Evolutionary conservation across 1,284 basidiomycete genomes (phyloP).

Genomic region (Amylostereum areolatum): DNA sequence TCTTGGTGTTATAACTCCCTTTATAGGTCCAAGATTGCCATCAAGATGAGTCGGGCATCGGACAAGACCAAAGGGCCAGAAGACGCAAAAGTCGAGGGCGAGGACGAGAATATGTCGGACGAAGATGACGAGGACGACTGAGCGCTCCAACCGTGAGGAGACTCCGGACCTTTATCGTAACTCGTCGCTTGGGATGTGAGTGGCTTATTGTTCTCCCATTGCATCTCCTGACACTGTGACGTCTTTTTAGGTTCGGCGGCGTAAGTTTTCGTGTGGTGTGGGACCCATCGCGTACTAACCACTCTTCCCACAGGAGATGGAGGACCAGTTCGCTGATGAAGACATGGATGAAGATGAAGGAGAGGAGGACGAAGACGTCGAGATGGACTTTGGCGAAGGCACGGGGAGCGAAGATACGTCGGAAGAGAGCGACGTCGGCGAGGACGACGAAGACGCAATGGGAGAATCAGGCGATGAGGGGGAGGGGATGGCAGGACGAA

Average conservation of each 20-base stretch:
- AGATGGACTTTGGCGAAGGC: slow-evolving; percentile 82
- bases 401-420: slow-evolving; percentile 78
- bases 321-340: slow-evolving; percentile 68
- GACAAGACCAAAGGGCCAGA: slow-evolving; percentile 62
- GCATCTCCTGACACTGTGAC: not conserved
- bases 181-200: slow-evolving; percentile 93
- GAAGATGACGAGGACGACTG: slow-evolving; percentile 55
- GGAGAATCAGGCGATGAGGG: slow-evolving; percentile 48
- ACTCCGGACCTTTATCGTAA: slow-evolving; percentile 95
- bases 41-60: slow-evolving; percentile 88
- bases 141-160: slow-evolving; percentile 56
- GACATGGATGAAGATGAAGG: slow-evolving; percentile 81
- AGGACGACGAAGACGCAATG: slow-evolving; percentile 60
- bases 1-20: slow-evolving; percentile 6
- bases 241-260: slow-evolving; percentile 59
- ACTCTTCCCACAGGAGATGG: slow-evolving; percentile 62
- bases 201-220: slow-evolving; percentile 13
- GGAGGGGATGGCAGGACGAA: slow-evolving; percentile 55
- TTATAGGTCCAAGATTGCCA: slow-evolving; percentile 85
- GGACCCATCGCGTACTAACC: not conserved
- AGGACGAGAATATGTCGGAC: slow-evolving; percentile 50
- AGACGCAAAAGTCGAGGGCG: slow-evolving; percentile 49
- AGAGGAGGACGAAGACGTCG: slow-evolving; percentile 76
- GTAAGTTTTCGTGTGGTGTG: slow-evolving; percentile 39
- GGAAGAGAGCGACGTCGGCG: slow-evolving; percentile 52